phyloP scores from a whole-genome alignment of 345 rosid species.

The Ceriops tagal region DNA sequence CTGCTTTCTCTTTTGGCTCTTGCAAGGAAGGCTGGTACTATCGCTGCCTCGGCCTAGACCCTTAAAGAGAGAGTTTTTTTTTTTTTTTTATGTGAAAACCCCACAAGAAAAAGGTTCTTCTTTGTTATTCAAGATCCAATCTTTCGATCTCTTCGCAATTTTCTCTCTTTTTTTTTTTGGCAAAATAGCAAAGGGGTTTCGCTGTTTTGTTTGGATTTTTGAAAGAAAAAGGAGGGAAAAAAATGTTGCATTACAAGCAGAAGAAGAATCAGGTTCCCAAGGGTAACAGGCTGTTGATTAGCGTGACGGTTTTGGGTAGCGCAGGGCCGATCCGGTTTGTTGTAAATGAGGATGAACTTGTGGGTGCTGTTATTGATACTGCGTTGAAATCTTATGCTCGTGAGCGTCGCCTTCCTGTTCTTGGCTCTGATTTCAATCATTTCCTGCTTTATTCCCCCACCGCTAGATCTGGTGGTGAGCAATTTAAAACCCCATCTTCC shows the following conservation, averaged over 20 bases:
- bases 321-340: slow-evolving; percentile 97
- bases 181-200: not conserved
- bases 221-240: not conserved
- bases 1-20: slow-evolving; percentile 86
- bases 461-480: slow-evolving; percentile 60
- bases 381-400: slow-evolving; percentile 85
- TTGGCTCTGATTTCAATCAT: slow-evolving; percentile 72
- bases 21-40: slow-evolving; percentile 99
- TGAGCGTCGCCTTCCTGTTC: slow-evolving; percentile 88
- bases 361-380: slow-evolving; percentile 75
- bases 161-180: too few species aligned
- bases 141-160: not conserved
- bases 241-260: slow-evolving; percentile 79
- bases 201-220: slow-evolving; percentile 4
- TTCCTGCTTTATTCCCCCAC: slow-evolving; percentile 64
- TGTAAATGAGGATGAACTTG: slow-evolving; percentile 68
- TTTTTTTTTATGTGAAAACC: not conserved
- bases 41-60: slow-evolving; percentile 97
- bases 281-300: slow-evolving; percentile 72
- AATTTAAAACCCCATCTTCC: not conserved
- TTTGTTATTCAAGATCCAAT: not conserved
- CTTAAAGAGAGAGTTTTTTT: slow-evolving; percentile 30
- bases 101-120: not conserved
- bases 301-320: slow-evolving; percentile 83
- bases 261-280: slow-evolving; percentile 64